Evolutionary conservation across 495 filamentous ascomycete species (phyloP), one percentile per base, ranked within the genome.

Genomic region (Neurospora sp.): DNA sequence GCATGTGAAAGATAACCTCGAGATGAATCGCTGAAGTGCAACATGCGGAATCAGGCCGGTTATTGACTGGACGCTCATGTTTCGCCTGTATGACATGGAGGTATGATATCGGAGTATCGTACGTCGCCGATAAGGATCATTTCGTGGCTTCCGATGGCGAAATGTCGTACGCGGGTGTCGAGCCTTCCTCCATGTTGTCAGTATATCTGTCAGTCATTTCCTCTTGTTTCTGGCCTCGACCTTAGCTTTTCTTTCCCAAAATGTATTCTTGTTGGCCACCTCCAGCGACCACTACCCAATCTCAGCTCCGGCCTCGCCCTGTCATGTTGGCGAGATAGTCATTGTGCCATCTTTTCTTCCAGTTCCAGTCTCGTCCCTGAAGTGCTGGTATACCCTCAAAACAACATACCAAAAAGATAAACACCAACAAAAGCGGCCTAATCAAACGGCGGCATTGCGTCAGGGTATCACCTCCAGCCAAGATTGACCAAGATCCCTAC

Each of bases 1-100:
- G 3, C 53, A 65, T 35, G 53, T 65, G 27, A 18, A 65, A 65
- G 53, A 35, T 65, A 35, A 65, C 27, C 5, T 35, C 53, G 0
- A 65, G 0, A 31, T 0, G 0, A 18, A 0, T 37, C 0, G 27
- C 27, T 0, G 1, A 2, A 65, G 53, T 65, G 53, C 53, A 35
- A 65, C 53, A 35, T 35, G 27, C 27, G 16, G 1, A 4, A 9
- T 35, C 5, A 61, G 14, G 53, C 14, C 53, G 27, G 7, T 18
- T 2, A 35, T 65, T 65, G 53, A 65, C 27, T 65, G 53, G 53
- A 65, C 5, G 53, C 9, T 65, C 14, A 37, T 65, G 53, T 65
- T 16, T 9, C 53, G 53, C 53, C 3, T 65, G 53, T 65, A 65
- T 65, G 27, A 65, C 53, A 16, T 18, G 2, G 53, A 31, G 53